Evolutionary conservation across 140 eudicot species (phyloP), one percentile per base, ranked within the genome.

Genomic region (Oenanthe javanica): DNA sequence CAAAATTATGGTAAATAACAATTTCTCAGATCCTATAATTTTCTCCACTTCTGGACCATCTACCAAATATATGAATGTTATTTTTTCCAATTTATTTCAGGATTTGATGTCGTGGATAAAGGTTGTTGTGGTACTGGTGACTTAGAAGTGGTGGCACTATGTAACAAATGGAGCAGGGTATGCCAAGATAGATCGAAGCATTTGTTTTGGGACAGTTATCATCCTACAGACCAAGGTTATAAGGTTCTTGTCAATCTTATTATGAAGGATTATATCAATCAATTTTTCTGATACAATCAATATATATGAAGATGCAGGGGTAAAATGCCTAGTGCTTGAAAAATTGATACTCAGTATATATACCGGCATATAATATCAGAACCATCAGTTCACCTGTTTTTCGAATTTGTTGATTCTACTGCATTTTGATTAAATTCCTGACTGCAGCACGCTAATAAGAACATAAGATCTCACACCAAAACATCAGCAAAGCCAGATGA

Each of bases 41-140:
- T 42, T 15, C 49, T 46, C 38, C 77, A 43, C n/a, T 21, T 46
- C 6, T 73, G 25, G 50, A 46, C 13, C n/a, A 19, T 43, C 15
- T 18, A 72, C 21, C 6, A 36, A 11, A 42, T 4, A 4, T 27
- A 36, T 67, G 4, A 67, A 31, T 13, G 46, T 36, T 67, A 0
- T 11, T 36, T 67, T 67, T n/a, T 21, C 14, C 46, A 36, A 27
- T 27, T 67, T 1, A 23, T 75, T 49, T 23, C 9, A 75, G 79
- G 79, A 12, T 75, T 75, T 49, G 79, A 75, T 49, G 46, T 75
- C 25, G 79, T 75, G 61, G 84, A 83, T 47, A 73, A 48, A 73
- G 89, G 89, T 12, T 86, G 89, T 25, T 86, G 89, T 47, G 88
- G 88, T 21, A 54, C 86, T 36, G 90, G 90, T 55, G 51, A 6